Percentiles rank a stretch among this genome's conserved stretches.
Evolutionary conservation across 2,329 filamentous ascomycete genomes (phyloP).

Genomic region (Truncatella angustata): DNA sequence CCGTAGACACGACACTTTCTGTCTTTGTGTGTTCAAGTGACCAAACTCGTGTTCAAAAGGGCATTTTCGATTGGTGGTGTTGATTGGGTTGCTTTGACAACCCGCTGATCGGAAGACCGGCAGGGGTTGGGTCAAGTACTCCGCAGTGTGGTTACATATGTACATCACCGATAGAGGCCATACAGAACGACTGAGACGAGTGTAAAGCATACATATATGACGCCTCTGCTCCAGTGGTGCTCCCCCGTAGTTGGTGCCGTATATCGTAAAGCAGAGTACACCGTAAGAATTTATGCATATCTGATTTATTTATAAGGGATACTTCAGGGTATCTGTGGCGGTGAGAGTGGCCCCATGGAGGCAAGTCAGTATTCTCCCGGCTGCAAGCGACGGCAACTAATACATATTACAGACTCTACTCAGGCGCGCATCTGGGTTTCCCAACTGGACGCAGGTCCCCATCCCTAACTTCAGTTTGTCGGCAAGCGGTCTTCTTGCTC

Average conservation of each 20-base stretch:
- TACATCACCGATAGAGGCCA: neutral
- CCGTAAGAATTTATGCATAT: neutral
- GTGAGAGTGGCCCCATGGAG: conserved; percentile 15
- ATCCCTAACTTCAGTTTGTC: conserved; percentile 45
- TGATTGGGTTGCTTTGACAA: conserved; percentile 6
- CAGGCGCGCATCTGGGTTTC: conserved; percentile 28
- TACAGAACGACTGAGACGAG: too few species aligned
- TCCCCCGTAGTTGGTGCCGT: neutral
- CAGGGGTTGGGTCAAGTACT: neutral
- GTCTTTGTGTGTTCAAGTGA: neutral
- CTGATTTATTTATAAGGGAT: neutral
- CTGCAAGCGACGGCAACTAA: conserved; percentile 11
- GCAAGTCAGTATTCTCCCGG: conserved; percentile 5
- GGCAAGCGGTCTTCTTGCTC: conserved; percentile 53
- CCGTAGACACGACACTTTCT: neutral
- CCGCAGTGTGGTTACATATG: neutral
- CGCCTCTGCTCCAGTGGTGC: neutral
- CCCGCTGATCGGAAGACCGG: neutral
- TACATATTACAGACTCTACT: conserved; percentile 17
- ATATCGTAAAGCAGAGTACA: neutral
- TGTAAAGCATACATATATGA: too few species aligned
- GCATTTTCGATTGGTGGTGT: neutral
- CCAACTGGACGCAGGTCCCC: conserved; percentile 43
- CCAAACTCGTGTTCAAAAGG: neutral
- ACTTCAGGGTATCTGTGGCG: neutral